Conservation (phyloP, 1,139 yeast species). For the Candida frijolesensis region DNA sequence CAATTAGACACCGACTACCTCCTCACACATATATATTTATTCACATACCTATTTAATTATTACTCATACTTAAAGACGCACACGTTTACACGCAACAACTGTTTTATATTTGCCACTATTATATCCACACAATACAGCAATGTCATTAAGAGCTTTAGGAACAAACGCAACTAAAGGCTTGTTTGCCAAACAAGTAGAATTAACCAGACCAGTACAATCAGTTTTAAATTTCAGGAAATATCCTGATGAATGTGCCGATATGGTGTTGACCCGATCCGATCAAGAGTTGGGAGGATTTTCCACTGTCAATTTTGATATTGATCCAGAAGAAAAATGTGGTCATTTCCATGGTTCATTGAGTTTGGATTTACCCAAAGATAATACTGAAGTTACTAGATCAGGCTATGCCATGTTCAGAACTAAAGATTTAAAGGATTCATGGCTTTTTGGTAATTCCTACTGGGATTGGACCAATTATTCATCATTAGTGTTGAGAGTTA, state of each 20-base stretch:
- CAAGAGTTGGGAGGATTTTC: conserved; percentile 79
- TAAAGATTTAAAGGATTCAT: conserved; percentile 56
- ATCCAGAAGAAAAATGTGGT: conserved; percentile 44
- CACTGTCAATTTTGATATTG: conserved; percentile 55
- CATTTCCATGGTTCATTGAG: conserved; percentile 73
- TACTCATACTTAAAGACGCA: not conserved
- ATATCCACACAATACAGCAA: conserved; percentile 14
- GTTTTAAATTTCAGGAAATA: conserved; percentile 59
- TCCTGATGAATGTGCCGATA: conserved; percentile 42
- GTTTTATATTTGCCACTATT: not conserved
- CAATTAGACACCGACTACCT: conserved; percentile 1
- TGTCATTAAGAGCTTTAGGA: conserved; percentile 50
- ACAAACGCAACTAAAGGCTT: conserved; percentile 40
- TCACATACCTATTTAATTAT: not conserved
- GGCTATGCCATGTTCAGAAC: conserved; percentile 92
- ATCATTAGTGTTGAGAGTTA: conserved; percentile 67
- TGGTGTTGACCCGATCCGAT: conserved; percentile 66
- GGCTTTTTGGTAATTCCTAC: conserved; percentile 46
- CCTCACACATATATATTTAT: not conserved
- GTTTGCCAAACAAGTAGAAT: conserved; percentile 35
- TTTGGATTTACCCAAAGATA: conserved; percentile 70
- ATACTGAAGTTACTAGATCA: conserved; percentile 67
- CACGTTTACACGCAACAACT: not conserved
- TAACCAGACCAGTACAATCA: conserved; percentile 35
- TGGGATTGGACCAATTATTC: conserved; percentile 68